These are phyloP conservation scores for Corylus heterophylla DNA, from an alignment of 306 rosid genomes.

Conservation along the genomic window DNA sequence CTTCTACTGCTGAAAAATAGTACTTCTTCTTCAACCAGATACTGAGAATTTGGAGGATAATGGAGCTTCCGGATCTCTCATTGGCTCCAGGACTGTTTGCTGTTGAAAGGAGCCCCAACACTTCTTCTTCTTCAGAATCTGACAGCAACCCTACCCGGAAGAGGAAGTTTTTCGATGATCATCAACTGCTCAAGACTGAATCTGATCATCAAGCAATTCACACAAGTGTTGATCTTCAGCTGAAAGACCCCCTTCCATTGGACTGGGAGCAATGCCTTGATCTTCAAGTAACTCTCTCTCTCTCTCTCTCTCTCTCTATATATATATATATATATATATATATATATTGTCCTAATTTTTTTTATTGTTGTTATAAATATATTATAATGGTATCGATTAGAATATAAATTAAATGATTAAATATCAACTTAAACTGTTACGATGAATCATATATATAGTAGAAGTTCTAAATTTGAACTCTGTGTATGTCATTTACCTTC, in stretches of 20 bases:
- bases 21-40: background rate
- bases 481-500: too few species aligned
- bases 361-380: background rate
- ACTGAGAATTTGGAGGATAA: background rate
- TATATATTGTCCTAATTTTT: too few species aligned
- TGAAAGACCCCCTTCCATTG: conserved; percentile 43
- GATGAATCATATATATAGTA: too few species aligned
- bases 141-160: conserved; percentile 25
- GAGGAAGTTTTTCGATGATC: conserved; percentile 39
- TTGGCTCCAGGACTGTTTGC: conserved; percentile 30
- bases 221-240: conserved; percentile 44
- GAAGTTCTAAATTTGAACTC: too few species aligned
- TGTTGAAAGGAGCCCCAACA: background rate
- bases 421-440: too few species aligned
- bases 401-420: background rate
- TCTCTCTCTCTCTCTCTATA: conserved; percentile 14
- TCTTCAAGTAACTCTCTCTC: conserved; percentile 33
- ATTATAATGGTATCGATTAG: background rate
- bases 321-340: background rate
- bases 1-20: background rate
- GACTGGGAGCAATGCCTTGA: conserved; percentile 65
- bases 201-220: conserved; percentile 1
- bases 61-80: conserved; percentile 41
- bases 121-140: conserved; percentile 24
- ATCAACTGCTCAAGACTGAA: conserved; percentile 10